A percentile compares a stretch with the other conserved stretches of the same genome.
These are phyloP conservation scores for Penicillium diatomitis DNA, from an alignment of 495 filamentous ascomycete genomes.

Conservation along the genomic window DNA sequence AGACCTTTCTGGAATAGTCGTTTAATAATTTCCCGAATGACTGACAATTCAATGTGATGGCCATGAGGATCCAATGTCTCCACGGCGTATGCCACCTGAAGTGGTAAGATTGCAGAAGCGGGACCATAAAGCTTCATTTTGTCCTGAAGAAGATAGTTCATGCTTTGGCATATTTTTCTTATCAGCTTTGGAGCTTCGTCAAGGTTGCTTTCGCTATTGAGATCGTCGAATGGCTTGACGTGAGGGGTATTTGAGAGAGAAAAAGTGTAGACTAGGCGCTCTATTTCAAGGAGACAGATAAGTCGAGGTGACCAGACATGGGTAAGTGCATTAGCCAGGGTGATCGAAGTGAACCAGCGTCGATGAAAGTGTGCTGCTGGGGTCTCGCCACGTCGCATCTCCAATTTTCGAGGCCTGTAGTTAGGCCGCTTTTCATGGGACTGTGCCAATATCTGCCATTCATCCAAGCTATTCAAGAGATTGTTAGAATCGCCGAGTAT, in stretches of 20 bases:
- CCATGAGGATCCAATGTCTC: no score
- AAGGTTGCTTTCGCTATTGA: background rate
- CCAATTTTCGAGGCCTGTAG: background rate
- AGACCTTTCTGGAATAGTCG: no score
- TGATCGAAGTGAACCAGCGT: conserved; percentile 20
- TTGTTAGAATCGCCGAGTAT: background rate
- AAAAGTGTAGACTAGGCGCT: no score
- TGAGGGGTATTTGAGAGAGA: conserved; percentile 14
- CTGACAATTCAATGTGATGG: no score
- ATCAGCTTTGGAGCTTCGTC: conserved; percentile 3
- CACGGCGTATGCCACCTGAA: conserved; percentile 1
- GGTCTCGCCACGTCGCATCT: background rate
- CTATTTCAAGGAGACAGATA: no score
- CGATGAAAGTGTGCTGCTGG: background rate
- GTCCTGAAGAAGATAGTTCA: conserved; percentile 30
- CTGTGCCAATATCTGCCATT: background rate
- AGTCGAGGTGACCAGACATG: no score
- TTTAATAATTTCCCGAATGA: no score
- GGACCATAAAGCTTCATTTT: conserved; percentile 35
- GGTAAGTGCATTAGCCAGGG: conserved; percentile 23
- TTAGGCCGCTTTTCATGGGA: background rate
- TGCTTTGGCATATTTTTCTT: conserved; percentile 23
- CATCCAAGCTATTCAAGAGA: background rate
- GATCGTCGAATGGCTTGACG: background rate
- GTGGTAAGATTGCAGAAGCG: conserved; percentile 23